These are phyloP conservation scores for Escallonia herrerae DNA, from an alignment of 129 eudicot species.

Conservation along the genomic window DNA sequence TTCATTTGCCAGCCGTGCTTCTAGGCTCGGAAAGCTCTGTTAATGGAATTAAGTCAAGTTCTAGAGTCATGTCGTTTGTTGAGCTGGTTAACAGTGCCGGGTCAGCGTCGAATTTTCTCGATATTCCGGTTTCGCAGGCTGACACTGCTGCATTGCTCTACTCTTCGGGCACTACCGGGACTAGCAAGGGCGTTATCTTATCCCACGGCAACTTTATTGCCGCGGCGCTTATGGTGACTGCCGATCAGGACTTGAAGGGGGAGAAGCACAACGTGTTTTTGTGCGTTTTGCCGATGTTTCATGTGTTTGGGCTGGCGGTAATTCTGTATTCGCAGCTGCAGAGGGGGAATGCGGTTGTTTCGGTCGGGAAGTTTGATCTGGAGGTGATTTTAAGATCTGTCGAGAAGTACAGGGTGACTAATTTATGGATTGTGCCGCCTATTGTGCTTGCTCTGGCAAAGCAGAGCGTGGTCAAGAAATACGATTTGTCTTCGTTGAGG, in stretches of 20 bases:
- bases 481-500: slow-evolving; percentile 64
- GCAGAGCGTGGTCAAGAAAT: slow-evolving; percentile 45
- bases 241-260: slow-evolving; percentile 46
- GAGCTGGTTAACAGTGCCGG: slow-evolving; percentile 51
- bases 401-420: slow-evolving; percentile 52
- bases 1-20: slow-evolving; percentile 39
- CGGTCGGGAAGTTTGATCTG: slow-evolving; percentile 66
- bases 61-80: slow-evolving; percentile 15
- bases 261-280: slow-evolving; percentile 38
- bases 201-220: slow-evolving; percentile 67
- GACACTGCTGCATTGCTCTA: slow-evolving; percentile 77
- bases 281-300: slow-evolving; percentile 87
- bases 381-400: slow-evolving; percentile 48
- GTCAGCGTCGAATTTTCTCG: slow-evolving; percentile 27
- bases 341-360: slow-evolving; percentile 60
- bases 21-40: slow-evolving; percentile 4
- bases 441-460: slow-evolving; percentile 70
- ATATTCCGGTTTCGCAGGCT: slow-evolving; percentile 26
- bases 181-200: slow-evolving; percentile 72
- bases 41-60: slow-evolving; percentile 22
- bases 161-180: slow-evolving; percentile 89
- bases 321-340: slow-evolving; percentile 52
- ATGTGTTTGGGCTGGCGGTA: slow-evolving; percentile 71
- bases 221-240: slow-evolving; percentile 39
- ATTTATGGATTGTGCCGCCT: slow-evolving; percentile 85